Evolutionary conservation across 2,329 filamentous ascomycete species (phyloP).

Genomic region (Exophiala viscosa): DNA sequence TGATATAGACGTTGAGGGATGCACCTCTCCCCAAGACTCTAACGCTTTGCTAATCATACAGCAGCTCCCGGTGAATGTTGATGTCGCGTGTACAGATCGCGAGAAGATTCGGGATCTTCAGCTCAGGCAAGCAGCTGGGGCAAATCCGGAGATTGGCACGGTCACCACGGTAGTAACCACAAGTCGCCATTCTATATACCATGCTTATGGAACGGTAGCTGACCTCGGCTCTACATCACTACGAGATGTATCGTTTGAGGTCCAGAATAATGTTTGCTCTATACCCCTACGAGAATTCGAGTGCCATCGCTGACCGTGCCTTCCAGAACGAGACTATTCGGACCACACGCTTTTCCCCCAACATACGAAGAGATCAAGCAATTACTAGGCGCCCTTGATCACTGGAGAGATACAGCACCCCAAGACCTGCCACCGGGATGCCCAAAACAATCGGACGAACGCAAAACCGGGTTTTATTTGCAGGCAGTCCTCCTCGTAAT

Average conservation of each 20-base stretch:
- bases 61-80: slow-evolving; percentile 20
- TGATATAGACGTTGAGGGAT: slow-evolving; percentile 24
- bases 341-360: slow-evolving; percentile 15
- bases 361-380: slow-evolving; percentile 18
- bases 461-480: slow-evolving; percentile 22
- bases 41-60: slow-evolving; percentile 1
- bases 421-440: slow-evolving; percentile 14
- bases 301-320: neutral
- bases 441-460: slow-evolving; percentile 21
- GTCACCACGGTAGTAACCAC: neutral
- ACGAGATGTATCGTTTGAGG: slow-evolving; percentile 23
- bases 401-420: slow-evolving; percentile 22
- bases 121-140: slow-evolving; percentile 12
- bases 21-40: neutral
- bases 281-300: neutral
- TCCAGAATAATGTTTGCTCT: slow-evolving; percentile 23
- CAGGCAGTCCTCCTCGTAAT: slow-evolving; percentile 23
- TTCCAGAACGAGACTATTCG: slow-evolving; percentile 16
- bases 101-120: slow-evolving; percentile 18
- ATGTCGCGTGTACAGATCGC: slow-evolving; percentile 18
- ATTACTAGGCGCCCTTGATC: slow-evolving; percentile 16
- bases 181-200: neutral
- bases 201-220: slow-evolving; percentile 16
- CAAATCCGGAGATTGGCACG: neutral
- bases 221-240: slow-evolving; percentile 25